A percentile compares a stretch with the other conserved stretches of the same genome.
phyloP scores from a whole-genome alignment of 345 rosid species.

The Camelina hispida region DNA sequence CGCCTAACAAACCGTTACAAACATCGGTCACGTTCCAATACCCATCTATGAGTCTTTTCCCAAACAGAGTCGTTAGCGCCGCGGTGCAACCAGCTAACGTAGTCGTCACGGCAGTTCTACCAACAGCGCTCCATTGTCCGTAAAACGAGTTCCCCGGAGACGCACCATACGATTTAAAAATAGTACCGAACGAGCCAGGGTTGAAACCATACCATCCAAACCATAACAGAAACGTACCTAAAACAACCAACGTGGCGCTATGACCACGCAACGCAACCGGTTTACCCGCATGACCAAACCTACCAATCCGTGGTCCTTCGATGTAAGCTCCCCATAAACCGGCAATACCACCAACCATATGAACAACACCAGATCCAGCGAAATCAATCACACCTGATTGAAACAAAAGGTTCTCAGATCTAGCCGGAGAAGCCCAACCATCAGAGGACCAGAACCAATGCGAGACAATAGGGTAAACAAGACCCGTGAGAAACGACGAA shows the following conservation, averaged over 20 bases:
- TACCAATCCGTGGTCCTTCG: constrained; percentile 52
- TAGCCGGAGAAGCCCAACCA: constrained; percentile 65
- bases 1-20: constrained; percentile 54
- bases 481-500: constrained; percentile 67
- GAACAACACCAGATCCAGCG: constrained; percentile 61
- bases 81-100: constrained; percentile 53
- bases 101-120: constrained; percentile 55
- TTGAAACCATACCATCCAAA: constrained; percentile 56
- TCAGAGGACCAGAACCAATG: constrained; percentile 74
- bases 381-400: constrained; percentile 47
- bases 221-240: constrained; percentile 55
- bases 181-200: constrained; percentile 53
- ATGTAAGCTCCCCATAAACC: constrained; percentile 56
- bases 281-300: constrained; percentile 39
- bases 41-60: constrained; percentile 42
- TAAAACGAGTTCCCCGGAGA: constrained; percentile 35
- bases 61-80: constrained; percentile 51
- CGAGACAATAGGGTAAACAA: constrained; percentile 66
- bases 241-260: constrained; percentile 51
- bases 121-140: constrained; percentile 56
- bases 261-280: constrained; percentile 47
- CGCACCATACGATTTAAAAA: constrained; percentile 36
- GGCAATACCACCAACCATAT: constrained; percentile 53
- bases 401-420: constrained; percentile 43
- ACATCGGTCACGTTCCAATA: constrained; percentile 53